Evolutionary conservation across 768 basidiomycete species (phyloP).

Genomic region (Pisolithus tinctorius): DNA sequence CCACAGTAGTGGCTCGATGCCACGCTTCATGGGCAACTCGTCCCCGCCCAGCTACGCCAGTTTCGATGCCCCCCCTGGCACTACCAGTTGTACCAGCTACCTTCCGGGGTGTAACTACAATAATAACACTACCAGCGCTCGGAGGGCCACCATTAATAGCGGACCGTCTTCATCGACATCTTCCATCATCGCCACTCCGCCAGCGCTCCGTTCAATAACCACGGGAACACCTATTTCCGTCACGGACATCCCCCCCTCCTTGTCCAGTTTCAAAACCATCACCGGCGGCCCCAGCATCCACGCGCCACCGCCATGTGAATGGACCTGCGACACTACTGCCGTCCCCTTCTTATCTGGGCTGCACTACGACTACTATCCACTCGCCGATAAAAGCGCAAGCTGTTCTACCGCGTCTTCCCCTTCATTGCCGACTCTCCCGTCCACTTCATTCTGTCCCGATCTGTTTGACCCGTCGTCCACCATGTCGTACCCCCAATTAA

Average conservation of each 20-base stretch:
- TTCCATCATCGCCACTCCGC: not conserved
- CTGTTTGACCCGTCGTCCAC: conserved; percentile 6
- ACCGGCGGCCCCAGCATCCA: conserved; percentile 5
- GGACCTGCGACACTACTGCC: conserved; percentile 10
- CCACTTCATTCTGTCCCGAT: conserved; percentile 5
- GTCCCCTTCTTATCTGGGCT: conserved; percentile 13
- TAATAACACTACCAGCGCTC: not conserved
- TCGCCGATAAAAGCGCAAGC: conserved; percentile 8
- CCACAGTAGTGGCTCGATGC: conserved; percentile 8
- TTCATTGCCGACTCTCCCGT: not conserved
- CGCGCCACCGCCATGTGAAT: conserved; percentile 12
- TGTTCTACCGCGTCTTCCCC: conserved; percentile 1
- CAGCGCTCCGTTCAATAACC: conserved; percentile 10
- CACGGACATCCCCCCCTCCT: conserved; percentile 14
- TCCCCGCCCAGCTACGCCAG: conserved; percentile 10
- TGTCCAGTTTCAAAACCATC: conserved; percentile 16
- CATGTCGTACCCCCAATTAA: conserved; percentile 1
- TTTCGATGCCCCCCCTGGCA: conserved; percentile 9
- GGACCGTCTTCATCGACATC: not conserved
- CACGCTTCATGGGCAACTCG: conserved; percentile 27
- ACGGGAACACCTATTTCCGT: conserved; percentile 5
- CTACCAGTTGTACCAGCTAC: not conserved
- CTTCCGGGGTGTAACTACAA: not conserved
- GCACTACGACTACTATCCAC: conserved; percentile 12
- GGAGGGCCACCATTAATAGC: conserved; percentile 5